Percentiles rank a stretch among this genome's conserved stretches.
Evolutionary conservation across 2,329 filamentous ascomycete genomes (phyloP).

Genomic region (Hypoxylon sp.): DNA sequence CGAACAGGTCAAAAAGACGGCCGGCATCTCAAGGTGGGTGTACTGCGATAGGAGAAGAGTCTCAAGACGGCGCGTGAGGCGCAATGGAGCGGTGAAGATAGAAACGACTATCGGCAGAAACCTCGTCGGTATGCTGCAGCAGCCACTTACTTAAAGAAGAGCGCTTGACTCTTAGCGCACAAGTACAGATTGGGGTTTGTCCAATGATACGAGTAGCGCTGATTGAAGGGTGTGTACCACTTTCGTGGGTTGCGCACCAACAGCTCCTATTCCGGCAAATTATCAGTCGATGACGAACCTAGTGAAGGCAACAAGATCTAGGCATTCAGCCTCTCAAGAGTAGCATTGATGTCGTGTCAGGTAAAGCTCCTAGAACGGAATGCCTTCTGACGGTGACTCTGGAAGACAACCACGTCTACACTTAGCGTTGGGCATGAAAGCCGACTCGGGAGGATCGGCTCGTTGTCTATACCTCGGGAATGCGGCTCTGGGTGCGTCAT

Average conservation of each 20-base stretch:
- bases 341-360: constrained; percentile 18
- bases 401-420: neutral
- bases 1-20: constrained; percentile 31
- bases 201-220: constrained; percentile 34
- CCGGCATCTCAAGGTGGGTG: constrained; percentile 34
- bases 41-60: constrained; percentile 31
- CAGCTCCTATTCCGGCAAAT: constrained; percentile 27
- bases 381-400: constrained; percentile 4
- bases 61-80: constrained; percentile 24
- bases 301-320: neutral
- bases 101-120: constrained; percentile 18
- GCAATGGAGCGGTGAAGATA: constrained; percentile 37
- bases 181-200: constrained; percentile 16
- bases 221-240: constrained; percentile 26
- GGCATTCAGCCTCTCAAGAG: constrained; percentile 16
- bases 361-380: neutral
- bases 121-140: constrained; percentile 11
- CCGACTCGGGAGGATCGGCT: neutral
- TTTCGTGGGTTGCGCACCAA: constrained; percentile 29
- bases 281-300: constrained; percentile 13
- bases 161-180: constrained; percentile 14
- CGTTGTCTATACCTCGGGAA: neutral
- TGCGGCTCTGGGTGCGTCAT: neutral
- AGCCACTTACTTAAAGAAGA: constrained; percentile 19
- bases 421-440: constrained; percentile 27